Conservation (phyloP, 1,284 basidiomycete genomes). For the Ceratobasidium sp. region DNA sequence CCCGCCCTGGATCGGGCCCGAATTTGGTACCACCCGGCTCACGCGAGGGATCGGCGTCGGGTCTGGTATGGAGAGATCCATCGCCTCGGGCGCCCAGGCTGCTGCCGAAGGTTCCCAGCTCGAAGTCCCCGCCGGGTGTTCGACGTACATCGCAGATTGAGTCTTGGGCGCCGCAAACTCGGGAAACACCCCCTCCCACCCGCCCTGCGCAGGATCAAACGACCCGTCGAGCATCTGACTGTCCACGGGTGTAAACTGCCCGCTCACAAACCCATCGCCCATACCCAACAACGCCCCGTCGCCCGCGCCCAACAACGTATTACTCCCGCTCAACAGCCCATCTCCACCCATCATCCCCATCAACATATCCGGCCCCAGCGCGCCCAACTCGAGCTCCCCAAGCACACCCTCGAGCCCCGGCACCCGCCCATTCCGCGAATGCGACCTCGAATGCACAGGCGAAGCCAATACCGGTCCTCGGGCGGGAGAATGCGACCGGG, state of each 20-base stretch:
- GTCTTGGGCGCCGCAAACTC: background rate
- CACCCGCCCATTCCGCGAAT: background rate
- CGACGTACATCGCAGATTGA: slow-evolving; percentile 34
- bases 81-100: slow-evolving; percentile 54
- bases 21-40: slow-evolving; percentile 80
- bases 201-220: background rate
- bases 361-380: background rate
- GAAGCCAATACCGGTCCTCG: background rate
- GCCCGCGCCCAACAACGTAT: background rate
- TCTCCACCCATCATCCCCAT: background rate
- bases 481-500: slow-evolving; percentile 18
- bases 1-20: slow-evolving; percentile 93
- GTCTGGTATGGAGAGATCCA: slow-evolving; percentile 24
- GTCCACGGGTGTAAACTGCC: slow-evolving; percentile 8
- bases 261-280: slow-evolving; percentile 13
- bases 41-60: slow-evolving; percentile 59
- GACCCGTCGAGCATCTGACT: slow-evolving; percentile 30
- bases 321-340: background rate
- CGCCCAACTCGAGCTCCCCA: too few species aligned
- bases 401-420: background rate
- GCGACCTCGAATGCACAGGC: slow-evolving; percentile 17
- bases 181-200: slow-evolving; percentile 25
- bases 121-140: slow-evolving; percentile 14
- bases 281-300: slow-evolving; percentile 21
- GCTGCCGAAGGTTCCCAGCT: slow-evolving; percentile 5